phyloP scores from a whole-genome alignment of 2,329 filamentous ascomycete species.

The Rutstroemia sp. region DNA sequence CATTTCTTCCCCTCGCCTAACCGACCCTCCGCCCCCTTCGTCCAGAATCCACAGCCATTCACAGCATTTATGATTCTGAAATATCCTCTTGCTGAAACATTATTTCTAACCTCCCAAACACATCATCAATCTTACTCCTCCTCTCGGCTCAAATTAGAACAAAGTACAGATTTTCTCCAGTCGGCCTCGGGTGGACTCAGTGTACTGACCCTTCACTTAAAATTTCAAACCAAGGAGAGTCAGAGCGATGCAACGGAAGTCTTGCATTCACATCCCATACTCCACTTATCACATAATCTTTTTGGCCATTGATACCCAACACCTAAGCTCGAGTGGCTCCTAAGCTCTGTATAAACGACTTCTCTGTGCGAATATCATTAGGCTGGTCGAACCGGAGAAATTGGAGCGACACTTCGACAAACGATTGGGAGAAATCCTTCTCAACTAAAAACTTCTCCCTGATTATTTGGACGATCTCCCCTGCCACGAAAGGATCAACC shows the following conservation, averaged over 20 bases:
- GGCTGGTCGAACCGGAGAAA: neutral
- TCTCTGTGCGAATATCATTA: neutral
- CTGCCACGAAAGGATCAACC: neutral
- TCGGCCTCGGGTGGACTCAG: no score
- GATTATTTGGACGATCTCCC: neutral
- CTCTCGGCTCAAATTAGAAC: no score
- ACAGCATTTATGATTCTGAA: no score
- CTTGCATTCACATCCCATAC: constrained; percentile 4
- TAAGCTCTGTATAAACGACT: neutral
- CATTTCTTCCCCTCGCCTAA: neutral
- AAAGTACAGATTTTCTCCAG: no score
- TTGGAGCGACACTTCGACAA: neutral
- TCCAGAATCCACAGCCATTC: neutral
- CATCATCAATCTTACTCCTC: no score
- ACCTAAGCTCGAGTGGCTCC: neutral
- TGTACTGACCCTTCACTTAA: neutral
- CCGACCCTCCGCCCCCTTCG: neutral
- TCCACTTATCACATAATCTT: constrained; percentile 8
- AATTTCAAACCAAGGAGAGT: neutral
- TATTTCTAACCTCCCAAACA: no score
- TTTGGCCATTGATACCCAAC: constrained; percentile 8
- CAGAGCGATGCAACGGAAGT: constrained; percentile 1
- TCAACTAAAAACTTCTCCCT: neutral
- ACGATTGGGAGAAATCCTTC: neutral
- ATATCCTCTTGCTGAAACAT: no score